These are phyloP conservation scores for Populus deltoides DNA, from an alignment of 345 rosid species.

Conservation along the genomic window DNA sequence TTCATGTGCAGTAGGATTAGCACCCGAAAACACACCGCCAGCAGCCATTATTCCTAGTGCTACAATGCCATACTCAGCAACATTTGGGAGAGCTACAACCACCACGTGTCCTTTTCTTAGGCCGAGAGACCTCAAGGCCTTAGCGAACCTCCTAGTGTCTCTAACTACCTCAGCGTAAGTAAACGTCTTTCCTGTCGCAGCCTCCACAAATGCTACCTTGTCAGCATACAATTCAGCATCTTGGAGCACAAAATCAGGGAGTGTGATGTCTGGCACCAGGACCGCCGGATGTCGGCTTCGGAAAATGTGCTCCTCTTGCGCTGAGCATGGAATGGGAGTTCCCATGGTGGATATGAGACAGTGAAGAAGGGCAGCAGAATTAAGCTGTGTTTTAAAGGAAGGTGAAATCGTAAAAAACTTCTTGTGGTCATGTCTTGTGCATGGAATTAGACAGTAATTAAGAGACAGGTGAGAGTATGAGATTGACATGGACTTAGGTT, in stretches of 20 bases:
- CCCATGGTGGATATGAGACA: conserved; percentile 14
- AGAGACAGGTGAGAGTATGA: conserved; percentile 13
- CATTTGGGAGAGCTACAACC: conserved; percentile 77
- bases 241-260: conserved; percentile 83
- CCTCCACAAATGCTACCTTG: conserved; percentile 80
- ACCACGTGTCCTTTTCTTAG: conserved; percentile 80
- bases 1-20: conserved; percentile 70
- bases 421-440: conserved; percentile 18
- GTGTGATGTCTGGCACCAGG: conserved; percentile 57
- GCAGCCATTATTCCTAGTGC: conserved; percentile 91
- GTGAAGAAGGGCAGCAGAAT: background rate
- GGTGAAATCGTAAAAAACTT: background rate
- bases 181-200: conserved; percentile 63
- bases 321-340: background rate
- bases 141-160: conserved; percentile 67
- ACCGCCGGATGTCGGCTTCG: conserved; percentile 58
- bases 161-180: conserved; percentile 64
- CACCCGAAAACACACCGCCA: conserved; percentile 87
- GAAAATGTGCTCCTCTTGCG: conserved; percentile 50
- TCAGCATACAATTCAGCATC: conserved; percentile 64
- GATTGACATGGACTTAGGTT: conserved; percentile 17
- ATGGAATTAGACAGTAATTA: conserved; percentile 21
- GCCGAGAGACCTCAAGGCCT: conserved; percentile 75
- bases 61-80: conserved; percentile 79
- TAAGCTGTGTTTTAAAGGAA: conserved; percentile 20